phyloP scores from a whole-genome alignment of 345 rosid species.

The Isatis tinctoria region DNA sequence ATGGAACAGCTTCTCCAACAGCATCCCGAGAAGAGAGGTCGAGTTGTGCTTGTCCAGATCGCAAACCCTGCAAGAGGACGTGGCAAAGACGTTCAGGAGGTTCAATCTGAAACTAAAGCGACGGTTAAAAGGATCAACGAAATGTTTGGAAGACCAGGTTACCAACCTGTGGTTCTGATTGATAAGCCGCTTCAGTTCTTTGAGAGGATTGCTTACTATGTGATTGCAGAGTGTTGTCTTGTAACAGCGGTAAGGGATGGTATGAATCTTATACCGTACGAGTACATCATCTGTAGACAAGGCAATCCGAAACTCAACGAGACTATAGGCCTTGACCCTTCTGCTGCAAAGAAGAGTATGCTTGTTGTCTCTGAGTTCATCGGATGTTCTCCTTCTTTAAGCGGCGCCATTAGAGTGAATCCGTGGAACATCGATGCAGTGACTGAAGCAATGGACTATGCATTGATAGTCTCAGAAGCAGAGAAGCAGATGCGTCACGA shows the following conservation, averaged over 20 bases:
- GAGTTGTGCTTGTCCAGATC: constrained; percentile 88
- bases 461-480: constrained; percentile 53
- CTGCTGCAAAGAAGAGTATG: constrained; percentile 70
- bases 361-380: constrained; percentile 89
- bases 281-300: constrained; percentile 77
- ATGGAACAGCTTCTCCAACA: constrained; percentile 86
- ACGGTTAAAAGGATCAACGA: constrained; percentile 69
- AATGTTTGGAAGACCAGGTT: constrained; percentile 72
- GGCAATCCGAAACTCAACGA: constrained; percentile 66
- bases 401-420: constrained; percentile 90
- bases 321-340: constrained; percentile 45
- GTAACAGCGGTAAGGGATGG: constrained; percentile 97
- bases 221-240: constrained; percentile 88
- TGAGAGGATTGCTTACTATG: constrained; percentile 89
- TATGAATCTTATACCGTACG: constrained; percentile 95
- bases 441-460: constrained; percentile 86
- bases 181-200: constrained; percentile 73
- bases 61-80: constrained; percentile 96
- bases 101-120: constrained; percentile 67
- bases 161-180: constrained; percentile 67
- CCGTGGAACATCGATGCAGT: constrained; percentile 94
- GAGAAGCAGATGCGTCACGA: constrained; percentile 92
- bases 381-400: constrained; percentile 88
- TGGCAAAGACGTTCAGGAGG: constrained; percentile 84
- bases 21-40: constrained; percentile 60